These are phyloP conservation scores for Phaeotremella fagi DNA, from an alignment of 768 basidiomycete genomes.

Conservation along the genomic window DNA sequence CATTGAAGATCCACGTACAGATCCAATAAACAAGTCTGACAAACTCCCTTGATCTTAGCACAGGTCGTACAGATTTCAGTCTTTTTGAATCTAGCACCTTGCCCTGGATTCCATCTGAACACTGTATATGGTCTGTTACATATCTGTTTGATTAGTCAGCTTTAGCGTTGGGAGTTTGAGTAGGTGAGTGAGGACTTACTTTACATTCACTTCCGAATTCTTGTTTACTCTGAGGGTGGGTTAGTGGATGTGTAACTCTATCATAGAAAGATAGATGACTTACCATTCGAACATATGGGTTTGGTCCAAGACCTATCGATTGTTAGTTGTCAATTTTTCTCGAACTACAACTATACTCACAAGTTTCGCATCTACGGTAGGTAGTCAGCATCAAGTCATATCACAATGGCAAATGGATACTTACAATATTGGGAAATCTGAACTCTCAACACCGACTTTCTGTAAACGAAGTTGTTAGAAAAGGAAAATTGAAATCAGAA, in stretches of 20 bases:
- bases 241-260: slow-evolving; percentile 4
- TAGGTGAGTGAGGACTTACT: slow-evolving; percentile 7
- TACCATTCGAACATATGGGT: slow-evolving; percentile 94
- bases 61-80: slow-evolving; percentile 97
- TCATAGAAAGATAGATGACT: slow-evolving; percentile 25
- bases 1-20: slow-evolving; percentile 50
- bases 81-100: slow-evolving; percentile 88
- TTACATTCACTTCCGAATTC: slow-evolving; percentile 94
- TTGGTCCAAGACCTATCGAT: slow-evolving; percentile 70
- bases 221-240: slow-evolving; percentile 73
- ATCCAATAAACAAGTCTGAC: slow-evolving; percentile 95
- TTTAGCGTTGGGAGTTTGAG: background rate
- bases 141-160: slow-evolving; percentile 50
- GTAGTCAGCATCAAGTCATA: too few species aligned
- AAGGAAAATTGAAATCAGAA: background rate
- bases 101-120: slow-evolving; percentile 96
- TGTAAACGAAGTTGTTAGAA: slow-evolving; percentile 1
- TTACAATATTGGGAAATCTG: slow-evolving; percentile 48
- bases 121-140: slow-evolving; percentile 95
- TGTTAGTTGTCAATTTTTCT: background rate
- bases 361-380: slow-evolving; percentile 44
- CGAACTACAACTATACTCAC: slow-evolving; percentile 13
- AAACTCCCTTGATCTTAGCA: slow-evolving; percentile 68
- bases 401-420: slow-evolving; percentile 5
- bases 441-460: slow-evolving; percentile 48